Evolutionary conservation across 2,329 filamentous ascomycete genomes (phyloP).

Genomic region (Leptographium flavum): DNA sequence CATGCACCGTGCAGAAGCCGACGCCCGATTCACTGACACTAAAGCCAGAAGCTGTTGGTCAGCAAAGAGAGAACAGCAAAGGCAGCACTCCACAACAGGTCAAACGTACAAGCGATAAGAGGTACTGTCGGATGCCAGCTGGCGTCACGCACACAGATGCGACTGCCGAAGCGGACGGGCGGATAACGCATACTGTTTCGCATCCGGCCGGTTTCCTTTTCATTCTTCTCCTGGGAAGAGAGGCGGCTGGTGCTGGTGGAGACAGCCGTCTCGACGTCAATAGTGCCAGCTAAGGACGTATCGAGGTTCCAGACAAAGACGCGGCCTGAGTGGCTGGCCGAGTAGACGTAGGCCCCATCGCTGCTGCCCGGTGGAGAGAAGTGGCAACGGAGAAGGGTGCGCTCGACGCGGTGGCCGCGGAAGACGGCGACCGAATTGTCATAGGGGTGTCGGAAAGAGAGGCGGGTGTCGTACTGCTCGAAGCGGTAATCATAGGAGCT

Average conservation of each 20-base stretch:
- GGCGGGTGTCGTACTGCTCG: slow-evolving; percentile 46
- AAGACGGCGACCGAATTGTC: slow-evolving; percentile 93
- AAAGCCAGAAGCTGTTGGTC: slow-evolving; percentile 58
- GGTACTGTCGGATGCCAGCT: slow-evolving; percentile 83
- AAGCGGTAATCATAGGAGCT: slow-evolving; percentile 74
- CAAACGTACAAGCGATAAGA: slow-evolving; percentile 50
- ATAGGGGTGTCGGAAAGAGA: slow-evolving; percentile 60
- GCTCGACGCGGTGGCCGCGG: slow-evolving; percentile 74
- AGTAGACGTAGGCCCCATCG: slow-evolving; percentile 85
- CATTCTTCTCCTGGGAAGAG: background rate
- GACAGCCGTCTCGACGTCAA: slow-evolving; percentile 66
- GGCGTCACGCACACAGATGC: slow-evolving; percentile 72
- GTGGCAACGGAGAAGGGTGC: slow-evolving; percentile 86
- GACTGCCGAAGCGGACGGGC: slow-evolving; percentile 3
- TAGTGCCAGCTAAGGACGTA: slow-evolving; percentile 61
- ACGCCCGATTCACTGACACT: slow-evolving; percentile 61
- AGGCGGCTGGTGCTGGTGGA: background rate
- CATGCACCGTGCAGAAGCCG: slow-evolving; percentile 60
- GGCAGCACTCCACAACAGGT: background rate
- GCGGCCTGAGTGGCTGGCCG: slow-evolving; percentile 76
- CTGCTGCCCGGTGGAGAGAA: slow-evolving; percentile 81
- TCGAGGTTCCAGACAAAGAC: slow-evolving; percentile 88
- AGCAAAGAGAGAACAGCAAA: background rate
- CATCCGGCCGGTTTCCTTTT: too few species aligned
- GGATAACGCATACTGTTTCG: background rate